A percentile compares a stretch with the other conserved stretches of the same genome.
phyloP scores from a whole-genome alignment of 345 rosid genomes.

The Arabis alpina region DNA sequence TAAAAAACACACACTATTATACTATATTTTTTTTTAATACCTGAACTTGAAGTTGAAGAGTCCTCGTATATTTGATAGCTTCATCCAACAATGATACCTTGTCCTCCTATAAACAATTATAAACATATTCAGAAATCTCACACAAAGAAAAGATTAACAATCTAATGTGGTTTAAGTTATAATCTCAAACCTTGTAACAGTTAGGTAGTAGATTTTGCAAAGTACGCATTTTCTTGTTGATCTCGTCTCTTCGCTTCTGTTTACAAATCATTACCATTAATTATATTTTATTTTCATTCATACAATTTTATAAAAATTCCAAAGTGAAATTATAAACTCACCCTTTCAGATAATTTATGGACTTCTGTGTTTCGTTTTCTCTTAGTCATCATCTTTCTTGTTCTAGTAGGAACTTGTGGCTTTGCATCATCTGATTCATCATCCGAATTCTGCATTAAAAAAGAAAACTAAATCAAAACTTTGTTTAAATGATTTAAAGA shows the following conservation, averaged over 20 bases:
- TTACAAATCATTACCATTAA: slow-evolving; percentile 7
- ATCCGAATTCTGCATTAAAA: slow-evolving; percentile 24
- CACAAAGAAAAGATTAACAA: slow-evolving; percentile 2
- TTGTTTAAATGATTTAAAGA: slow-evolving; percentile 7
- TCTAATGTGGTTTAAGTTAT: background rate
- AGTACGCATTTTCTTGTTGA: slow-evolving; percentile 70
- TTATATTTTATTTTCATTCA: slow-evolving; percentile 2
- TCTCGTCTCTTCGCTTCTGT: slow-evolving; percentile 67
- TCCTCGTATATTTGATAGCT: slow-evolving; percentile 66
- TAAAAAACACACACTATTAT: too few species aligned
- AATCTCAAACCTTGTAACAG: slow-evolving; percentile 57
- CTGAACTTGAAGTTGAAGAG: slow-evolving; percentile 82
- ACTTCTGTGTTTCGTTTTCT: slow-evolving; percentile 48
- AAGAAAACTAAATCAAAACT: background rate
- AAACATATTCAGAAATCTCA: slow-evolving; percentile 16
- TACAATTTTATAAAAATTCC: background rate
- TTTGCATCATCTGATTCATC: slow-evolving; percentile 36
- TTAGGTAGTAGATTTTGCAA: slow-evolving; percentile 74
- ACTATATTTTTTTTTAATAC: slow-evolving; percentile 39
- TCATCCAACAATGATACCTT: slow-evolving; percentile 69
- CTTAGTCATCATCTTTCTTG: slow-evolving; percentile 32
- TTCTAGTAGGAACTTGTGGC: slow-evolving; percentile 38
- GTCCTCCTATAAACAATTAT: slow-evolving; percentile 50
- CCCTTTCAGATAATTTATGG: slow-evolving; percentile 44
- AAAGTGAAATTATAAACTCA: slow-evolving; percentile 25